Conservation (phyloP, 2,329 filamentous ascomycete genomes). For the Monilinia aucupariae region DNA sequence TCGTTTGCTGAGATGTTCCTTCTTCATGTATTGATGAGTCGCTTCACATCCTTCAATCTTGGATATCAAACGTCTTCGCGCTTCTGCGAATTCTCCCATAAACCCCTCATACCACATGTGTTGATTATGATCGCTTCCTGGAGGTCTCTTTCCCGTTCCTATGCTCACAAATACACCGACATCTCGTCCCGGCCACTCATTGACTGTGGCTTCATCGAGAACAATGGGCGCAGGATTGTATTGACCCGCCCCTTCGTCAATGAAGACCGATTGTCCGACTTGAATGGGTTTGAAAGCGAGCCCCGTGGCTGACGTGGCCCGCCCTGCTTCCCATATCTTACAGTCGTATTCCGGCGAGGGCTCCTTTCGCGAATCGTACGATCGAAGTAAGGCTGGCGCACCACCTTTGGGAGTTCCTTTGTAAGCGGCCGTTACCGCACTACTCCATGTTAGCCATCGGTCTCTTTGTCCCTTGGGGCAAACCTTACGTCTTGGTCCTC, state of each 20-base stretch:
- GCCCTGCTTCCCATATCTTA: conserved; percentile 93
- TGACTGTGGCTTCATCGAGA: conserved; percentile 83
- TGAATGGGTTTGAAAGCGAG: conserved; percentile 94
- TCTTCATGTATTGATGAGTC: conserved; percentile 81
- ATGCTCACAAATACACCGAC: conserved; percentile 89
- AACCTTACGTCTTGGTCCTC: conserved; percentile 79
- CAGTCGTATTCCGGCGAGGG: conserved; percentile 87
- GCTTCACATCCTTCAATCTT: conserved; percentile 96
- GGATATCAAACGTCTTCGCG: conserved; percentile 71
- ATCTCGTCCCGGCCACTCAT: conserved; percentile 92
- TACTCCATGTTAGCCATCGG: conserved; percentile 39
- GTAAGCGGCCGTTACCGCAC: conserved; percentile 85
- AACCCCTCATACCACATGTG: conserved; percentile 93
- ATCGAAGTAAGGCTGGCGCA: conserved; percentile 71
- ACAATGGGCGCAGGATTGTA: conserved; percentile 86
- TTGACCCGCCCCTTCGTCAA: conserved; percentile 85
- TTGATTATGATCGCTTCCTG: conserved; percentile 61
- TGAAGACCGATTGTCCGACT: conserved; percentile 87
- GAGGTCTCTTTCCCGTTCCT: conserved; percentile 81
- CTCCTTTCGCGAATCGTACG: conserved; percentile 92
- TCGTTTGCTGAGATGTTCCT: conserved; percentile 68
- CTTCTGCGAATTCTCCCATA: conserved; percentile 87
- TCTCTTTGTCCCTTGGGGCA: background rate
- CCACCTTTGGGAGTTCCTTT: conserved; percentile 69
- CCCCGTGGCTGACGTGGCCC: conserved; percentile 86